A percentile compares a stretch with the other conserved stretches of the same genome.
Conservation (phyloP, 441 rosid genomes). For the Gossypium schwendimanii region DNA sequence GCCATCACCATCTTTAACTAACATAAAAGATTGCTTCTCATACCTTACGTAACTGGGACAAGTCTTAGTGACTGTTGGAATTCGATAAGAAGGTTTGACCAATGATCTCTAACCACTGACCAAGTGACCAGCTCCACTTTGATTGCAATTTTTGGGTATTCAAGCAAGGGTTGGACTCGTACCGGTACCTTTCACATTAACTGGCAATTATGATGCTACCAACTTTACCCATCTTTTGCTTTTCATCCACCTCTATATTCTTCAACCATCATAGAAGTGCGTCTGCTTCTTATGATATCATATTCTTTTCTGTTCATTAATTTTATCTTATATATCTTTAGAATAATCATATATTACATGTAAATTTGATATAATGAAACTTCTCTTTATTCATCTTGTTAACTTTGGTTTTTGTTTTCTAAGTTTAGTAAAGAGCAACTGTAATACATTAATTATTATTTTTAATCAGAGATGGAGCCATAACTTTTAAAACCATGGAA, state of each 20-base stretch:
- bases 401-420: no score
- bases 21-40: background rate
- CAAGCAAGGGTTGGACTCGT: background rate
- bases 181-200: background rate
- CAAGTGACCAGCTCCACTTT: background rate
- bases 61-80: background rate
- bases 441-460: no score
- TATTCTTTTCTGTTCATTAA: no score
- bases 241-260: background rate
- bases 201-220: slow-evolving; percentile 9
- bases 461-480: no score
- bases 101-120: background rate
- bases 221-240: slow-evolving; percentile 7
- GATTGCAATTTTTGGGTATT: background rate
- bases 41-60: background rate
- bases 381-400: no score
- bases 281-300: no score
- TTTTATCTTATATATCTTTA: no score
- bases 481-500: no score
- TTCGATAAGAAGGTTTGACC: background rate
- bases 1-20: background rate
- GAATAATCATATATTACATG: no score
- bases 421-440: no score
- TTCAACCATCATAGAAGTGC: background rate
- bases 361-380: no score